Evolutionary conservation across 768 basidiomycete species (phyloP).

Genomic region (Podaxis sp.): DNA sequence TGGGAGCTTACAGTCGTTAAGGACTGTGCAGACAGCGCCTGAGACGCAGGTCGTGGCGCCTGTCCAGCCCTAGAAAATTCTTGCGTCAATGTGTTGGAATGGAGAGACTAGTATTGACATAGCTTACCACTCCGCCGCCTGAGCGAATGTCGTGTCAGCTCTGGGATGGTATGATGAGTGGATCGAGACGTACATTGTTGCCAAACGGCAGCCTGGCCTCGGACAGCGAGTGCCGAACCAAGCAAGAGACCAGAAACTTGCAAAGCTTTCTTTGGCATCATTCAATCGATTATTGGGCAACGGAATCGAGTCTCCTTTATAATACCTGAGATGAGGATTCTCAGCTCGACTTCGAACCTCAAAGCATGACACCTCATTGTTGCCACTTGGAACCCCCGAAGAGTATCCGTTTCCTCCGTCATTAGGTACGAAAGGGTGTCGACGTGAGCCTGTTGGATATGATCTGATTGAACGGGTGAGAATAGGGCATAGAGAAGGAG

Average conservation of each 20-base stretch:
- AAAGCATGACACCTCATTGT: neutral
- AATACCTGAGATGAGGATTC: neutral
- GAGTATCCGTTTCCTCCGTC: neutral
- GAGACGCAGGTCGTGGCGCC: conserved; percentile 35
- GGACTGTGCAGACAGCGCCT: conserved; percentile 28
- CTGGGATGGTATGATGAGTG: neutral
- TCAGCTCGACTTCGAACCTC: neutral
- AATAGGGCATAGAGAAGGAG: neutral
- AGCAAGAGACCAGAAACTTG: neutral
- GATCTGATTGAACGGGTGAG: neutral
- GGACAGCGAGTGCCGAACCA: neutral
- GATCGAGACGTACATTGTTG: neutral
- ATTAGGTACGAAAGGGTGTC: neutral
- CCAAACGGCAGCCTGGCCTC: neutral
- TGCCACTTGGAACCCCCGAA: neutral
- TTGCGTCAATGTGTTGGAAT: neutral
- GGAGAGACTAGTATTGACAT: neutral
- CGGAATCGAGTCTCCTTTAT: neutral
- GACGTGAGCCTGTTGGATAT: neutral
- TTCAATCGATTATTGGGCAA: neutral
- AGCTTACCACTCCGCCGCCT: conserved; percentile 1
- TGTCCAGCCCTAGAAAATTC: conserved; percentile 27
- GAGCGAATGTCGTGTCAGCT: neutral
- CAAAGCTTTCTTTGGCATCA: neutral
- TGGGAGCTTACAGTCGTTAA: conserved; percentile 28